Conservation (phyloP, 78 protist genomes). For the Dictyostelium intermedium region DNA sequence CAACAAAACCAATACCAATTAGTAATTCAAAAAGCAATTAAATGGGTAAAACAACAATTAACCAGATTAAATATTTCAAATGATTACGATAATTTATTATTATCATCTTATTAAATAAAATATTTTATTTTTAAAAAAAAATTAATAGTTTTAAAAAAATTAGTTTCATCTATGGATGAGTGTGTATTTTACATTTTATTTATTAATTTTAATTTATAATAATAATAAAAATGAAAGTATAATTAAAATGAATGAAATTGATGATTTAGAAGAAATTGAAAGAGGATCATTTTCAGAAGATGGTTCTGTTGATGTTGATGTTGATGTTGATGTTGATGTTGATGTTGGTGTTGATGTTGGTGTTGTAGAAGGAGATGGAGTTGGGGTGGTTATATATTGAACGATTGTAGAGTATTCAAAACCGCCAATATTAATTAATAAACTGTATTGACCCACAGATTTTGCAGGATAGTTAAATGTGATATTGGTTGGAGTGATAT, state of each 20-base stretch:
- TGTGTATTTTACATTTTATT: no score
- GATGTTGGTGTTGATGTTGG: background rate
- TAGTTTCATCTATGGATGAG: no score
- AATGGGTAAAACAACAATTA: constrained; percentile 32
- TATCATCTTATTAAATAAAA: background rate
- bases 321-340: background rate
- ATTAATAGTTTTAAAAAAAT: no score
- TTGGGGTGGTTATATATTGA: background rate
- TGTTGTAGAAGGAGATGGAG: background rate
- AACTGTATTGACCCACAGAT: background rate
- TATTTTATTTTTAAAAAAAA: no score
- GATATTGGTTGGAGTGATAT: background rate
- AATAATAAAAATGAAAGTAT: background rate
- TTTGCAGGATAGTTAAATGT: background rate
- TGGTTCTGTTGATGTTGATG: background rate
- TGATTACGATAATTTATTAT: background rate
- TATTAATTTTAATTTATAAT: no score
- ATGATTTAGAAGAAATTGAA: background rate
- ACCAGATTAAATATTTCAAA: background rate
- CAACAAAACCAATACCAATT: background rate
- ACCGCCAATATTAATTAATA: background rate
- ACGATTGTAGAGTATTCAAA: background rate
- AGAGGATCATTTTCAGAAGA: background rate
- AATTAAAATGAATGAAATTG: background rate
- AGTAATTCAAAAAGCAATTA: constrained; percentile 9